Conservation (phyloP, 306 rosid genomes). For the Clitoria ternatea region DNA sequence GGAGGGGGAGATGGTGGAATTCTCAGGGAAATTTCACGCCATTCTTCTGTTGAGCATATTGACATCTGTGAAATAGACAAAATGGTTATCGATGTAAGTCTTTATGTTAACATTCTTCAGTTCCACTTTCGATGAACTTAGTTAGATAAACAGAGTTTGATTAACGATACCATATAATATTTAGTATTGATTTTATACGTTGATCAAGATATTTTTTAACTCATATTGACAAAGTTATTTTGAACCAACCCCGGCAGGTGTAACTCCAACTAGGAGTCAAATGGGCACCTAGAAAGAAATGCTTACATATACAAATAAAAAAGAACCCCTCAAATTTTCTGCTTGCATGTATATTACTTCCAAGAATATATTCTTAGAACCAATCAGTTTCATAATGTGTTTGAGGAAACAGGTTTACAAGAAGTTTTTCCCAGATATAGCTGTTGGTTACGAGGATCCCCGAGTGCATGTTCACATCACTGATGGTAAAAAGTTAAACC, state of each 20-base stretch:
- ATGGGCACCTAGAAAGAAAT: too few relatives aligned
- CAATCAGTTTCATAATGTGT: not conserved
- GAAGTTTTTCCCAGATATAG: conserved; percentile 30
- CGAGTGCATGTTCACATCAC: conserved; percentile 31
- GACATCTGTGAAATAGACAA: conserved; percentile 37
- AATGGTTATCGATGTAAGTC: conserved; percentile 32
- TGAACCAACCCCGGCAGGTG: too few relatives aligned
- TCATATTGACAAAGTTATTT: too few relatives aligned
- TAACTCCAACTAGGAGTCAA: too few relatives aligned
- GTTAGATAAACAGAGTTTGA: too few relatives aligned
- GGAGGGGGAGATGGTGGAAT: conserved; percentile 39
- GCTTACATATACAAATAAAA: not conserved
- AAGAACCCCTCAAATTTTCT: not conserved
- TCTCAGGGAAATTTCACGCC: conserved; percentile 30
- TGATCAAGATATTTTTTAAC: too few relatives aligned
- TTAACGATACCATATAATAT: too few relatives aligned
- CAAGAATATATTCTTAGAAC: not conserved
- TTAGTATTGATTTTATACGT: too few relatives aligned
- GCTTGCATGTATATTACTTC: not conserved
- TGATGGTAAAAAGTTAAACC: conserved; percentile 21
- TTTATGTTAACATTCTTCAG: not conserved
- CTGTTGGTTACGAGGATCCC: conserved; percentile 32
- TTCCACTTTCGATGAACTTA: not conserved
- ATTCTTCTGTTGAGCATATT: conserved; percentile 29
- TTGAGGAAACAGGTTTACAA: conserved; percentile 26